Evolutionary conservation across 2,329 filamentous ascomycete species (phyloP).

Genomic region (Scedosporium dehoogii): DNA sequence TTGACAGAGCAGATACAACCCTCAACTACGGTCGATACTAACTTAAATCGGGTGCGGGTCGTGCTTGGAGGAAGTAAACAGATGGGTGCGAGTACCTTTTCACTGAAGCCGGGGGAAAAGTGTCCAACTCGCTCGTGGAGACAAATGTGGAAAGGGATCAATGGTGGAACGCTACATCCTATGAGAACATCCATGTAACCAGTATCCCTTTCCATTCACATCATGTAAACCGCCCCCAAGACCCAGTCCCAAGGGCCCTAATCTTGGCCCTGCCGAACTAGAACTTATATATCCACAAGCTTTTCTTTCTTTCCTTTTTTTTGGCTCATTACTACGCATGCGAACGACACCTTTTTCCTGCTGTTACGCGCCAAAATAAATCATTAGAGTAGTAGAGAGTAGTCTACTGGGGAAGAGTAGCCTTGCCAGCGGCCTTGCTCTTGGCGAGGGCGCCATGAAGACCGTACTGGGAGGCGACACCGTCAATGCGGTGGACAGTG

Average conservation of each 20-base stretch:
- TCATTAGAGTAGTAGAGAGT: background rate
- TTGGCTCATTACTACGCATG: no score
- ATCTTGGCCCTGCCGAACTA: no score
- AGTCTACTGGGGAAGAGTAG: conserved; percentile 2
- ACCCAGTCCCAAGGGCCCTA: background rate
- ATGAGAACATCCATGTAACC: background rate
- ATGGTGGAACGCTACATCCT: background rate
- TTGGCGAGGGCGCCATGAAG: conserved; percentile 49
- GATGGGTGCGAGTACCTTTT: no score
- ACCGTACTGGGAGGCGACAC: conserved; percentile 58
- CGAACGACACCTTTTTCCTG: no score
- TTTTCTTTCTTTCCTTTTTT: no score
- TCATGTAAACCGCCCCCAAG: background rate
- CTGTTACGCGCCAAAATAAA: background rate
- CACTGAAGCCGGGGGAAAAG: no score
- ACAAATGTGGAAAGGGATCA: background rate
- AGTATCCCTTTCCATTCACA: background rate
- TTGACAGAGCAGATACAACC: no score
- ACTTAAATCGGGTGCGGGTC: no score
- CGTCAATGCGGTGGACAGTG: conserved; percentile 71
- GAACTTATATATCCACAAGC: no score
- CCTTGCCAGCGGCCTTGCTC: conserved; percentile 13
- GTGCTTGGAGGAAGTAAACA: no score
- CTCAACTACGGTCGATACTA: no score
- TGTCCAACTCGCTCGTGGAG: background rate